These are phyloP conservation scores for Populus tomentosa DNA, from an alignment of 441 rosid genomes.

Conservation along the genomic window DNA sequence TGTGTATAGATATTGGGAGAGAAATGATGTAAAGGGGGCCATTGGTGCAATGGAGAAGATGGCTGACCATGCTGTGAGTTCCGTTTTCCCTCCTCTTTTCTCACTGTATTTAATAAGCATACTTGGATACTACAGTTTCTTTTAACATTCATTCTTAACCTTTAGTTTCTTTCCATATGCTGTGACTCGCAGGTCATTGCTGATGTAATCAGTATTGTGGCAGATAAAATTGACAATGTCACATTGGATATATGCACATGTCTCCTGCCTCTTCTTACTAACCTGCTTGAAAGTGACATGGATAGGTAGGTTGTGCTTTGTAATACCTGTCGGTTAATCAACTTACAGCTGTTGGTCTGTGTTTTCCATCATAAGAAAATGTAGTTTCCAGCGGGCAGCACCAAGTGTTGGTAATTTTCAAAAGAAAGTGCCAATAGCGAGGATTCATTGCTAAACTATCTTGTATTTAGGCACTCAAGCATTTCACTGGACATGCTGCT, in stretches of 20 bases:
- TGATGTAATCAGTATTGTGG: slow-evolving; percentile 63
- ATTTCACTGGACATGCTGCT: slow-evolving; percentile 76
- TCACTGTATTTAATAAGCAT: background rate
- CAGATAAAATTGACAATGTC: slow-evolving; percentile 64
- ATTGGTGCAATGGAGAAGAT: slow-evolving; percentile 82
- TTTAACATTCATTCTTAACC: background rate
- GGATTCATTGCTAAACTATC: background rate
- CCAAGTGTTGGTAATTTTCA: background rate
- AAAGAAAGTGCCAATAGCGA: background rate
- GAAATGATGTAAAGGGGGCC: slow-evolving; percentile 73
- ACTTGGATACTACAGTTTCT: background rate
- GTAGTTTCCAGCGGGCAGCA: background rate
- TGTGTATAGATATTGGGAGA: slow-evolving; percentile 84
- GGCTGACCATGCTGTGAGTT: slow-evolving; percentile 87
- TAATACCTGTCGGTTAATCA: background rate
- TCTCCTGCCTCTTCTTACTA: slow-evolving; percentile 75
- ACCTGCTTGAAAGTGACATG: slow-evolving; percentile 72
- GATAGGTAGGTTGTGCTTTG: slow-evolving; percentile 54
- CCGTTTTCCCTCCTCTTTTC: background rate
- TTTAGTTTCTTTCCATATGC: slow-evolving; percentile 8
- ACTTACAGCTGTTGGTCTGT: too few relatives aligned
- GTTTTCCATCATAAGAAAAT: background rate
- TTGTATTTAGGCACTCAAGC: slow-evolving; percentile 64
- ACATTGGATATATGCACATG: slow-evolving; percentile 76
- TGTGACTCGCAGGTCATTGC: slow-evolving; percentile 66